These are phyloP conservation scores for Calocera viscosa DNA, from an alignment of 768 basidiomycete genomes.

Conservation along the genomic window DNA sequence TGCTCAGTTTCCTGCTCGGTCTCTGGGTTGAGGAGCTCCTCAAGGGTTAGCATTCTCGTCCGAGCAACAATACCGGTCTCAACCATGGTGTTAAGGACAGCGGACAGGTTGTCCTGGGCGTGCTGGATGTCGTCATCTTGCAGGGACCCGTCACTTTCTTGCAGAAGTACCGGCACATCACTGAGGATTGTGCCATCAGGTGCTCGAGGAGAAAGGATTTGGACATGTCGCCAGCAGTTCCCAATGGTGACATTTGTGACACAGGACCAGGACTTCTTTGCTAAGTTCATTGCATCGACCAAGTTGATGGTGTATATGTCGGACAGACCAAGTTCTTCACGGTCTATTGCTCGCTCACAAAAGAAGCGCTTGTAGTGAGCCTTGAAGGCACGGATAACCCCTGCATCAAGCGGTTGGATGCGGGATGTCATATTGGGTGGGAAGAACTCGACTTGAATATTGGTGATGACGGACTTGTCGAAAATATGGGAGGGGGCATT, in stretches of 20 bases:
- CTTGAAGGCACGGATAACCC: slow-evolving; percentile 18
- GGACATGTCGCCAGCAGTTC: slow-evolving; percentile 32
- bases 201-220: slow-evolving; percentile 24
- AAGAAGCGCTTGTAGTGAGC: slow-evolving; percentile 27
- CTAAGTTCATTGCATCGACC: slow-evolving; percentile 31
- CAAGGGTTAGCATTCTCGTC: slow-evolving; percentile 23
- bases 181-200: slow-evolving; percentile 21
- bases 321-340: slow-evolving; percentile 12
- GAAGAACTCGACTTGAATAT: slow-evolving; percentile 13
- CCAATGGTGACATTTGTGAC: slow-evolving; percentile 27
- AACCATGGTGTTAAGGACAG: slow-evolving; percentile 20
- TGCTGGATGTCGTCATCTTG: slow-evolving; percentile 20
- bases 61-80: slow-evolving; percentile 22
- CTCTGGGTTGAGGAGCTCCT: slow-evolving; percentile 26
- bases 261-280: slow-evolving; percentile 26
- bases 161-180: slow-evolving; percentile 14
- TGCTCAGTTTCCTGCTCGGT: neutral
- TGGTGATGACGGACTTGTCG: neutral
- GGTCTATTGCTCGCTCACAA: slow-evolving; percentile 24
- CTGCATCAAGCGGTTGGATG: slow-evolving; percentile 18
- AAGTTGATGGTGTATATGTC: slow-evolving; percentile 32
- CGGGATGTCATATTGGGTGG: slow-evolving; percentile 17
- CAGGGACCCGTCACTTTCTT: too few species aligned
- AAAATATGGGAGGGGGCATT: slow-evolving; percentile 14
- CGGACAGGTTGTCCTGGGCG: neutral